Conservation (phyloP, 768 basidiomycete species). For the Scleroderma citrinum region DNA sequence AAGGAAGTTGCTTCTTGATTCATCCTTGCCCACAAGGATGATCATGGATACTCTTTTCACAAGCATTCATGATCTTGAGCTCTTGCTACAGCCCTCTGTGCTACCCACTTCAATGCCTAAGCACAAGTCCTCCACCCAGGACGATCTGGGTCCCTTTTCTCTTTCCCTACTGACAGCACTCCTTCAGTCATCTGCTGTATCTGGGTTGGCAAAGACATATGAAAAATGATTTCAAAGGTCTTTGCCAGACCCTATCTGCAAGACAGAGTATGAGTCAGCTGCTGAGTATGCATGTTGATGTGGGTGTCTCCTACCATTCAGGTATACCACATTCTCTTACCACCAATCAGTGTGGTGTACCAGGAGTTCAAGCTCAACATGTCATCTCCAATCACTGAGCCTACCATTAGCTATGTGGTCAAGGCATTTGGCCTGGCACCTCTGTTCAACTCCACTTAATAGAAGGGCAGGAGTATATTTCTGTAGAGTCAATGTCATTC, state of each 20-base stretch:
- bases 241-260: no score
- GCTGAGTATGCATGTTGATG: slow-evolving; percentile 80
- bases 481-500: background rate
- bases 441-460: slow-evolving; percentile 21
- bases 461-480: background rate
- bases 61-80: slow-evolving; percentile 39
- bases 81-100: slow-evolving; percentile 35
- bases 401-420: slow-evolving; percentile 7
- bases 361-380: no score
- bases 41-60: slow-evolving; percentile 35
- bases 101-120: slow-evolving; percentile 48
- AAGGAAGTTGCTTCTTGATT: no score
- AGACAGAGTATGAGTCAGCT: slow-evolving; percentile 80
- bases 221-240: no score
- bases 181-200: slow-evolving; percentile 66
- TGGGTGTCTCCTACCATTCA: slow-evolving; percentile 34
- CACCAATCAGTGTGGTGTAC: slow-evolving; percentile 13
- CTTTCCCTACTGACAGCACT: slow-evolving; percentile 68
- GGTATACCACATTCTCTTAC: background rate
- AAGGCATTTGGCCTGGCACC: slow-evolving; percentile 25
- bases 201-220: no score
- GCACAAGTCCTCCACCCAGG: slow-evolving; percentile 41
- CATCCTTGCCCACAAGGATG: slow-evolving; percentile 18
- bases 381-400: no score
- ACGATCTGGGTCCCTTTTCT: slow-evolving; percentile 57